Percentiles rank a stretch among this genome's conserved stretches.
Conservation (phyloP, 2,329 filamentous ascomycete species). For the Thelonectria blattea region DNA sequence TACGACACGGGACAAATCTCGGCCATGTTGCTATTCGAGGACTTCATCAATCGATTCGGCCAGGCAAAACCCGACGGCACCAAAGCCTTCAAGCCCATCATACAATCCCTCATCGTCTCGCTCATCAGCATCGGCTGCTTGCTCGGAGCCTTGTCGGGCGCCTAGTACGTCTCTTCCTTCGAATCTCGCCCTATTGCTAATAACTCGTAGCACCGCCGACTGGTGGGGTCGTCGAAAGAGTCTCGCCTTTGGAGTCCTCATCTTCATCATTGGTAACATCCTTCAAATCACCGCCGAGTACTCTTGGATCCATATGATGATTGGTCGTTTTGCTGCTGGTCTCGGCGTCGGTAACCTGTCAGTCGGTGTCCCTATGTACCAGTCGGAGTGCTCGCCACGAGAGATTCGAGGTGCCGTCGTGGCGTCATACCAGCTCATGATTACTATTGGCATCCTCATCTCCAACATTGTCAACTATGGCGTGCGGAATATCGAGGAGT, state of each 20-base stretch:
- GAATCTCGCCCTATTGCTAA: constrained; percentile 8
- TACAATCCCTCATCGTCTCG: constrained; percentile 60
- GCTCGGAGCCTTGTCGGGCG: constrained; percentile 59
- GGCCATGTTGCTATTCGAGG: constrained; percentile 54
- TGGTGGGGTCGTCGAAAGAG: constrained; percentile 63
- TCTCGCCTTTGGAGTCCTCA: constrained; percentile 56
- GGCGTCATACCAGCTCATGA: constrained; percentile 76
- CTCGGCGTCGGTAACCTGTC: constrained; percentile 72
- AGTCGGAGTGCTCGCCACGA: constrained; percentile 67
- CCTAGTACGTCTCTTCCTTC: constrained; percentile 44
- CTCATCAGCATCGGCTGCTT: constrained; percentile 63
- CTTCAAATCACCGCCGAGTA: constrained; percentile 66
- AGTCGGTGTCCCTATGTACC: constrained; percentile 70
- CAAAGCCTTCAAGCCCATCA: constrained; percentile 49
- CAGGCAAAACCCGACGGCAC: constrained; percentile 48
- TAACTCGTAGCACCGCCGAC: constrained; percentile 55
- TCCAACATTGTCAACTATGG: constrained; percentile 62
- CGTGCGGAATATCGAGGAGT: constrained; percentile 50
- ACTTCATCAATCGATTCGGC: constrained; percentile 64
- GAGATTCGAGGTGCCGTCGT: constrained; percentile 69
- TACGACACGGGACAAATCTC: constrained; percentile 69
- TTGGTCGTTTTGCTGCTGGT: constrained; percentile 70
- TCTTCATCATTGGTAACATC: constrained; percentile 69
- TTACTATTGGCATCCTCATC: constrained; percentile 71
- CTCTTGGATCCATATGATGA: constrained; percentile 69